Conservation (phyloP, 306 rosid species). For the Comarum palustre region DNA sequence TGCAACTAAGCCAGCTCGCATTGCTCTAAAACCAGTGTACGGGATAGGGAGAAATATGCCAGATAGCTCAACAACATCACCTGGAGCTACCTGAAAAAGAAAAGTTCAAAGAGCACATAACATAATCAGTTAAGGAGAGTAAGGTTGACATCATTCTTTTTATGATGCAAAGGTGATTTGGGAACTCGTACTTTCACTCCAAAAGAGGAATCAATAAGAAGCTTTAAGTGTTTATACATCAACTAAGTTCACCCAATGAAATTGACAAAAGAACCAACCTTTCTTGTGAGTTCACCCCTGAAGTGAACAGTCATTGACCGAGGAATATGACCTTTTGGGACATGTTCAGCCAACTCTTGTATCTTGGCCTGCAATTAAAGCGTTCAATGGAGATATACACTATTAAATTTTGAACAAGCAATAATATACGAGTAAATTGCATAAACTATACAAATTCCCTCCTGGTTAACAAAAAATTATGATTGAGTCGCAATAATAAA, state of each 20-base stretch:
- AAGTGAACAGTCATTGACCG: constrained; percentile 92
- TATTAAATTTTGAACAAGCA: constrained; percentile 10
- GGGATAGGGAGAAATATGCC: constrained; percentile 98
- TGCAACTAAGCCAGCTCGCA: constrained; percentile 97
- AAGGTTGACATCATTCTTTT: background rate
- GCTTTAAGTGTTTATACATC: background rate
- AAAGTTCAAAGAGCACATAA: constrained; percentile 10
- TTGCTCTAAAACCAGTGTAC: constrained; percentile 85
- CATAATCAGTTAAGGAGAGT: constrained; percentile 16
- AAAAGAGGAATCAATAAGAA: background rate
- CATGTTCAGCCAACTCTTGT: constrained; percentile 95
- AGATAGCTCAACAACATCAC: constrained; percentile 89
- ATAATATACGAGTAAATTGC: background rate
- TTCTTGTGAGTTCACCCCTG: constrained; percentile 97
- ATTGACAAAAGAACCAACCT: constrained; percentile 49
- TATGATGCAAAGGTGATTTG: background rate
- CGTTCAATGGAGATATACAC: constrained; percentile 10
- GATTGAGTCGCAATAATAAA: constrained; percentile 16
- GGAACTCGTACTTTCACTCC: background rate
- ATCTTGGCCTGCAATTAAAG: constrained; percentile 79
- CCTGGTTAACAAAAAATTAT: constrained; percentile 6
- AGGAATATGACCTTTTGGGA: constrained; percentile 97
- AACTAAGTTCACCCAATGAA: constrained; percentile 4
- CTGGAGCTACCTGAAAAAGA: constrained; percentile 74
- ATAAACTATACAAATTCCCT: constrained; percentile 8